These are phyloP conservation scores for Echium plantagineum DNA, from an alignment of 257 asterid species.

Conservation along the genomic window DNA sequence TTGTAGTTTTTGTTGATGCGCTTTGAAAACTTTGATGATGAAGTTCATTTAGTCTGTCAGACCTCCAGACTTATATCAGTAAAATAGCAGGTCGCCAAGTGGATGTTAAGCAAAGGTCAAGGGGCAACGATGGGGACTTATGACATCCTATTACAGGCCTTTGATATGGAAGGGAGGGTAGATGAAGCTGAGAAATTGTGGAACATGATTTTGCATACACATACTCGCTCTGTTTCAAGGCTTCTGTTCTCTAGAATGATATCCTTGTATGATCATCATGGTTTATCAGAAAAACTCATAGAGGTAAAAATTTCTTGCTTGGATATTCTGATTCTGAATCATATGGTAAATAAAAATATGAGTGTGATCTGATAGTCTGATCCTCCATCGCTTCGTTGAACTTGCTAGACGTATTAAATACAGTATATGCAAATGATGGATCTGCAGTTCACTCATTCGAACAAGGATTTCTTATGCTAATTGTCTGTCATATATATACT, in stretches of 20 bases:
- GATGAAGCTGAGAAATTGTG: conserved; percentile 77
- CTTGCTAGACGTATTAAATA: neutral
- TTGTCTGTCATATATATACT: neutral
- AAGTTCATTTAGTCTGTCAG: neutral
- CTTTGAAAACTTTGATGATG: neutral
- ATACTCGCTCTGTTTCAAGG: conserved; percentile 69
- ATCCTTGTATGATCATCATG: conserved; percentile 70
- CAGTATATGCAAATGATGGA: neutral
- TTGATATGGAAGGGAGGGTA: conserved; percentile 74
- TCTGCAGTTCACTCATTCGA: neutral
- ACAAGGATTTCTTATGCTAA: neutral
- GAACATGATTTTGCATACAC: conserved; percentile 63
- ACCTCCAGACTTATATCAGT: neutral
- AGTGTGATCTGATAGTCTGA: neutral
- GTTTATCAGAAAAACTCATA: conserved; percentile 45
- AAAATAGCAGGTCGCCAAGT: conserved; percentile 41
- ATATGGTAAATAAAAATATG: conserved; percentile 1
- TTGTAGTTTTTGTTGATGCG: too few relatives aligned
- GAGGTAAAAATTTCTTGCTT: conserved; percentile 40
- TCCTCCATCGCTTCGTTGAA: neutral
- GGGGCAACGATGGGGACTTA: conserved; percentile 78
- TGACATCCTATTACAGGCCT: conserved; percentile 65
- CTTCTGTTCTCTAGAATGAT: conserved; percentile 78
- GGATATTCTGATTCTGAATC: conserved; percentile 3
- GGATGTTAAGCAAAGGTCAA: conserved; percentile 89